A percentile compares a stretch with the other conserved stretches of the same genome.
Conservation (phyloP, 306 rosid genomes). For the Prunus fruticosa region DNA sequence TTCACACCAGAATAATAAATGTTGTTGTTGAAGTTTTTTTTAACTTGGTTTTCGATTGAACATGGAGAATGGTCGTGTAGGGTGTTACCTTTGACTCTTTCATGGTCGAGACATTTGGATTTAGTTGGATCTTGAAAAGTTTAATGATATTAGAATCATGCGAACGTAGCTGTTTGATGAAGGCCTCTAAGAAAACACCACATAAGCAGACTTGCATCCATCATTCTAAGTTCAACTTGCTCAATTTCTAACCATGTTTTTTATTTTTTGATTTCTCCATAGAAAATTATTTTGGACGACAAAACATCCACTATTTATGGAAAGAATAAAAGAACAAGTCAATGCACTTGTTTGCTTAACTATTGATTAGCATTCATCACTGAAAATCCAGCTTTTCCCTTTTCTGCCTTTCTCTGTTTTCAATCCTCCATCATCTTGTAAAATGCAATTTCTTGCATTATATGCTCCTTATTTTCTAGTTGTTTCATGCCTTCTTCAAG, state of each 20-base stretch:
- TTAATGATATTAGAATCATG: neutral
- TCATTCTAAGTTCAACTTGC: neutral
- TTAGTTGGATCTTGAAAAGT: neutral
- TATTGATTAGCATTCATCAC: neutral
- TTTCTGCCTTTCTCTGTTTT: neutral
- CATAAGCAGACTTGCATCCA: neutral
- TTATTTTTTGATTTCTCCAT: too few relatives aligned
- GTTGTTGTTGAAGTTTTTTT: neutral
- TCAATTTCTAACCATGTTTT: neutral
- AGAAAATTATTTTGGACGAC: too few relatives aligned
- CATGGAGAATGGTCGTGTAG: neutral
- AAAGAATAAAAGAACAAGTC: too few relatives aligned
- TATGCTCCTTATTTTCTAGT: conserved; percentile 16
- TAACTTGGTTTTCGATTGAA: neutral
- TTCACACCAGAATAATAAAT: neutral
- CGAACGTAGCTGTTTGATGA: neutral
- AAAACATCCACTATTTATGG: too few relatives aligned
- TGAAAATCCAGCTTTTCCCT: neutral
- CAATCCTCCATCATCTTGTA: neutral
- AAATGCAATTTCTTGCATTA: conserved; percentile 10
- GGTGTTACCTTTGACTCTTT: neutral
- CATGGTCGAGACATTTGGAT: neutral
- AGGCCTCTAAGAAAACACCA: neutral
- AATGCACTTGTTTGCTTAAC: neutral
- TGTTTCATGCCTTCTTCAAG: conserved; percentile 23